These are phyloP conservation scores for Trifolium repens DNA, from an alignment of 306 rosid genomes.

Conservation along the genomic window DNA sequence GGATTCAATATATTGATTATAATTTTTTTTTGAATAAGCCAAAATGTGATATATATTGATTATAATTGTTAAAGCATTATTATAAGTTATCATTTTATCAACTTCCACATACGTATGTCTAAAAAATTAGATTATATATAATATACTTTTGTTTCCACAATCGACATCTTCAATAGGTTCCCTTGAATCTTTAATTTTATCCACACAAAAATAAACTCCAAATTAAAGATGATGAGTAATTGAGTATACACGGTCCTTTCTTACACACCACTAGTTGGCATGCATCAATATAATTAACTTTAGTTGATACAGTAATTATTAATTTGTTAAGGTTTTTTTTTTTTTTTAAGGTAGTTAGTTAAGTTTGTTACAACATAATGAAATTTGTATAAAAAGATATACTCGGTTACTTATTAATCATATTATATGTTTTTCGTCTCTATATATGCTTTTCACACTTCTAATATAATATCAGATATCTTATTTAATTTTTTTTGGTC, in stretches of 20 bases:
- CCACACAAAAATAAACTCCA: slow-evolving; percentile 42
- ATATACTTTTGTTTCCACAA: slow-evolving; percentile 42
- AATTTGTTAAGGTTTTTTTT: neutral
- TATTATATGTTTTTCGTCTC: no score
- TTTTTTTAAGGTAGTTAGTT: neutral
- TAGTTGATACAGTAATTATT: neutral
- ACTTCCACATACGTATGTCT: slow-evolving; percentile 17
- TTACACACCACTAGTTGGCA: slow-evolving; percentile 29
- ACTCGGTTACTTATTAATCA: no score
- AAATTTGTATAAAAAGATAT: no score
- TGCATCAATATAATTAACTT: neutral
- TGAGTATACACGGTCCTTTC: slow-evolving; percentile 27
- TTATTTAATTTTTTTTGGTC: no score
- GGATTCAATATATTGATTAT: neutral
- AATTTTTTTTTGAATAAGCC: no score
- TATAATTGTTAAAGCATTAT: slow-evolving; percentile 37
- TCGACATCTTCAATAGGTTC: slow-evolving; percentile 47
- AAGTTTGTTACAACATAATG: neutral
- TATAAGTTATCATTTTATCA: slow-evolving; percentile 37
- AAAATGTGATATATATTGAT: neutral
- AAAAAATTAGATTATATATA: neutral
- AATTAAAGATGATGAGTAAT: slow-evolving; percentile 7
- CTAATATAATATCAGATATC: no score
- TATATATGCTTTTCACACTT: no score
- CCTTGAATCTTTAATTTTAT: slow-evolving; percentile 32